These are phyloP conservation scores for Phylloporus scabripes DNA, from an alignment of 768 basidiomycete genomes.

Conservation along the genomic window DNA sequence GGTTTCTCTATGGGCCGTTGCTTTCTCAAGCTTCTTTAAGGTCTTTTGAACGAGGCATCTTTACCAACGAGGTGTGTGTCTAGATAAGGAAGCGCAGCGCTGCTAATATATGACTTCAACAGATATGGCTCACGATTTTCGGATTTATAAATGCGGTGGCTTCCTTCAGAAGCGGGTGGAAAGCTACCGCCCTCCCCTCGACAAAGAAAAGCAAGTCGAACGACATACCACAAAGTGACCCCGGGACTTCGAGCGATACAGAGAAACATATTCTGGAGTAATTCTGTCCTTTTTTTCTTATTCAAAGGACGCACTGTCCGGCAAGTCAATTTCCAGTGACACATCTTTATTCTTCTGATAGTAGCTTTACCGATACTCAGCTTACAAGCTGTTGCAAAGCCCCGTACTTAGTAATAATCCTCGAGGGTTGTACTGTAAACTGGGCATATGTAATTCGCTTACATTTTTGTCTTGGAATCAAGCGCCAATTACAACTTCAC, in stretches of 20 bases:
- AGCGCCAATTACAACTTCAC: no score
- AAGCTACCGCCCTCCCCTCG: constrained; percentile 45
- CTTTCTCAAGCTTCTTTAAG: constrained; percentile 31
- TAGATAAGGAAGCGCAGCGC: not conserved
- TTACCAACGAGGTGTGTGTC: constrained; percentile 55
- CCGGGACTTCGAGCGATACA: constrained; percentile 7
- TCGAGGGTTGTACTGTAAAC: no score
- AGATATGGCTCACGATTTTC: constrained; percentile 39
- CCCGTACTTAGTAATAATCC: no score
- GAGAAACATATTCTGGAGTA: constrained; percentile 9
- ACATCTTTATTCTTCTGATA: not conserved
- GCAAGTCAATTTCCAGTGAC: not conserved
- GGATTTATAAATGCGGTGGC: constrained; percentile 48
- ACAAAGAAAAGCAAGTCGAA: not conserved
- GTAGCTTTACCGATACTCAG: no score
- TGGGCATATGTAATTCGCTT: no score
- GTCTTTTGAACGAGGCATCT: constrained; percentile 64
- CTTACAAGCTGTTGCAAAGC: no score
- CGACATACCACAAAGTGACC: constrained; percentile 3
- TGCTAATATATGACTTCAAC: constrained; percentile 5
- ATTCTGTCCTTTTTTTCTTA: not conserved
- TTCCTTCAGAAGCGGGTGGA: constrained; percentile 68
- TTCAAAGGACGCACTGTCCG: not conserved
- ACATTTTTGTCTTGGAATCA: no score
- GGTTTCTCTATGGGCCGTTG: not conserved